Percentiles rank a stretch among this genome's conserved stretches.
These are phyloP conservation scores for Agrostemma githago DNA, from an alignment of 148 eudicot genomes.

Conservation along the genomic window DNA sequence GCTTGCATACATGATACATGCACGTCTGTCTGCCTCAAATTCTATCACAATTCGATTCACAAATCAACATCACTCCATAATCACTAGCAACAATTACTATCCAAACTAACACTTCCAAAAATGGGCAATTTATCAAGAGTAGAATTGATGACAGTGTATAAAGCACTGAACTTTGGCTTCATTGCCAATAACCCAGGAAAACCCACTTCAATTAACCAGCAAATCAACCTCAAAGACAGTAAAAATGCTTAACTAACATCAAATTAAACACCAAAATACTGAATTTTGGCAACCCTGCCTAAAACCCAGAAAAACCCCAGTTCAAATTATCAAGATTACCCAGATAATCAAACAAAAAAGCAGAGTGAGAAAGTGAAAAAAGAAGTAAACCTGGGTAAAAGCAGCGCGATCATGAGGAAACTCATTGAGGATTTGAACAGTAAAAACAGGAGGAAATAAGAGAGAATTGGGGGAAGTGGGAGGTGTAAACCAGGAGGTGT, in stretches of 20 bases:
- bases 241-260: background rate
- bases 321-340: background rate
- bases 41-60: background rate
- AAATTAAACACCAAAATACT: background rate
- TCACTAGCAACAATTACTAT: background rate
- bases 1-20: background rate
- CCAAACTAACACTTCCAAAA: background rate
- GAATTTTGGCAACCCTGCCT: background rate
- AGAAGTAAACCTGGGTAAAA: slow-evolving; percentile 9
- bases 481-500: slow-evolving; percentile 8
- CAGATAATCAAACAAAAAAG: background rate
- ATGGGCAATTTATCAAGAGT: background rate
- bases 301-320: background rate
- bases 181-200: background rate
- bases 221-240: background rate
- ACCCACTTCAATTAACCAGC: background rate
- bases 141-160: background rate
- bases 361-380: background rate
- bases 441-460: slow-evolving; percentile 27
- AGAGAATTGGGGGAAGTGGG: background rate
- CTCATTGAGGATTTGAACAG: slow-evolving; percentile 55
- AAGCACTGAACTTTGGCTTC: background rate
- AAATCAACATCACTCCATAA: background rate
- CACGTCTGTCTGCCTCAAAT: background rate
- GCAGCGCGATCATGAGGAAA: slow-evolving; percentile 67